A percentile compares a stretch with the other conserved stretches of the same genome.
Conservation (phyloP, 768 basidiomycete species). For the Tylopilus sp. region DNA sequence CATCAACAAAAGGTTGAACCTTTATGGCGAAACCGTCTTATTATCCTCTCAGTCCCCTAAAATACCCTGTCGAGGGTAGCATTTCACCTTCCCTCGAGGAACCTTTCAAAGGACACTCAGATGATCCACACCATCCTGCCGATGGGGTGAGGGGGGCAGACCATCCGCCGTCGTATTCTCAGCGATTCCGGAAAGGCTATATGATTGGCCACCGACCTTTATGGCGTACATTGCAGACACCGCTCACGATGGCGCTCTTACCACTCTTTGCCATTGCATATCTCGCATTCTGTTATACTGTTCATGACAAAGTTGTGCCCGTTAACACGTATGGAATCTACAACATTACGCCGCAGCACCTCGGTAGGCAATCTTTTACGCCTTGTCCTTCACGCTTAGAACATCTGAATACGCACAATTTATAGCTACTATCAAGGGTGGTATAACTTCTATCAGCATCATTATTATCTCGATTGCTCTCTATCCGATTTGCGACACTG, state of each 20-base stretch:
- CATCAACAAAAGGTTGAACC: neutral
- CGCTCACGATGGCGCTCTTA: constrained; percentile 19
- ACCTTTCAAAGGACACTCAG: neutral
- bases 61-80: neutral
- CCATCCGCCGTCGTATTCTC: constrained; percentile 4
- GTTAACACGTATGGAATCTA: constrained; percentile 25
- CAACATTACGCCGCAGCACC: constrained; percentile 15
- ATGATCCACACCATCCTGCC: neutral
- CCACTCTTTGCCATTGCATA: constrained; percentile 28
- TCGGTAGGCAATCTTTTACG: constrained; percentile 10
- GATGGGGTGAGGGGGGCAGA: neutral
- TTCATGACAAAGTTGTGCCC: constrained; percentile 21
- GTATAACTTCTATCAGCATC: constrained; percentile 27
- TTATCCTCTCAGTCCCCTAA: constrained; percentile 14
- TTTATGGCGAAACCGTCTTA: constrained; percentile 20
- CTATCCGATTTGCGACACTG: constrained; percentile 16
- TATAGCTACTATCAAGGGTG: constrained; percentile 27
- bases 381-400: neutral
- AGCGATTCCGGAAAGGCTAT: neutral
- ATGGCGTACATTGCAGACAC: constrained; percentile 10
- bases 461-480: constrained; percentile 29
- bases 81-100: neutral
- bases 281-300: constrained; percentile 28
- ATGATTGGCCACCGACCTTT: neutral
- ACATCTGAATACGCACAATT: neutral